These are phyloP conservation scores for Taiozyma onychis DNA, from an alignment of 1,139 yeast species.

Conservation along the genomic window DNA sequence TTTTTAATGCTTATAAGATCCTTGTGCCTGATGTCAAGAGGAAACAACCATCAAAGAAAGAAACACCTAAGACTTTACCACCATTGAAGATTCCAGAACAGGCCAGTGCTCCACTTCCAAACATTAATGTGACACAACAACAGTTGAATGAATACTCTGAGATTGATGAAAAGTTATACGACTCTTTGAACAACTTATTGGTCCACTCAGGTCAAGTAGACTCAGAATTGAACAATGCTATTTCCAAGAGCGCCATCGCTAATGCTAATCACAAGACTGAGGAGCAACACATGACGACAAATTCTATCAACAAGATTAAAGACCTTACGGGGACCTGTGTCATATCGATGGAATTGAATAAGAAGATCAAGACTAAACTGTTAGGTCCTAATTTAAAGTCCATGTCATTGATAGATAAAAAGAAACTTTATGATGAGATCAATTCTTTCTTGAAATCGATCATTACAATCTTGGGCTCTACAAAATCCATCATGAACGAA, in stretches of 20 bases:
- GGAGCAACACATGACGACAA: conserved; percentile 17
- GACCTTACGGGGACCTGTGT: conserved; percentile 79
- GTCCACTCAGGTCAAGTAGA: conserved; percentile 76
- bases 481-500: conserved; percentile 77
- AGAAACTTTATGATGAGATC: conserved; percentile 80
- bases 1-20: conserved; percentile 64
- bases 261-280: conserved; percentile 30
- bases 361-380: conserved; percentile 55
- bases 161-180: conserved; percentile 71
- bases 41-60: conserved; percentile 6
- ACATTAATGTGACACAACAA: conserved; percentile 24
- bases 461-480: conserved; percentile 75
- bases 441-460: conserved; percentile 79
- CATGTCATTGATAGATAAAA: conserved; percentile 49
- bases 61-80: conserved; percentile 11
- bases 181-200: conserved; percentile 69
- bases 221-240: conserved; percentile 70
- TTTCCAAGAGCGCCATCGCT: conserved; percentile 64
- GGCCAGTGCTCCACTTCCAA: not conserved
- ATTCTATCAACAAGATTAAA: conserved; percentile 48
- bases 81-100: conserved; percentile 19
- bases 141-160: conserved; percentile 36
- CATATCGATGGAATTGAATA: conserved; percentile 74
- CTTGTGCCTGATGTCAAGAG: conserved; percentile 23
- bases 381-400: conserved; percentile 43